Conservation (phyloP, 2,329 filamentous ascomycete genomes). For the Monosporascus ibericus region DNA sequence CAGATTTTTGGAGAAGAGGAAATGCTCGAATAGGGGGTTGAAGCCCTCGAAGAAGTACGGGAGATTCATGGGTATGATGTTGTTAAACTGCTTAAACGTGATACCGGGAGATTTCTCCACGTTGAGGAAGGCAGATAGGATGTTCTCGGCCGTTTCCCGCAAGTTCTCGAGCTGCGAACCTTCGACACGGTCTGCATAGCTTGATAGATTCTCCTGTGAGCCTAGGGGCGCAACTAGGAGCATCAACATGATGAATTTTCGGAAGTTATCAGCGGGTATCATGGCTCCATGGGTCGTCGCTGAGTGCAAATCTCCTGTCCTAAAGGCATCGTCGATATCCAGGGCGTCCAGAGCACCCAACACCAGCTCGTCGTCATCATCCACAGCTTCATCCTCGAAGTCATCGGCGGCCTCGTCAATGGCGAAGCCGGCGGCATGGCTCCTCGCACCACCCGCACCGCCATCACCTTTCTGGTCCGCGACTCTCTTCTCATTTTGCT, state of each 20-base stretch:
- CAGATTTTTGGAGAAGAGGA: conserved; percentile 67
- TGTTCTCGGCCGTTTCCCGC: conserved; percentile 54
- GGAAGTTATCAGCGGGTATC: conserved; percentile 68
- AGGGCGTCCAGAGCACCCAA: conserved; percentile 64
- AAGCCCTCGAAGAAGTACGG: conserved; percentile 64
- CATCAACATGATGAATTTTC: conserved; percentile 64
- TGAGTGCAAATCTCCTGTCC: conserved; percentile 38
- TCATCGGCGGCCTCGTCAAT: conserved; percentile 39
- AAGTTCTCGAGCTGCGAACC: conserved; percentile 53
- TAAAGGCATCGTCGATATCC: conserved; percentile 56
- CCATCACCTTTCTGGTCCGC: conserved; percentile 3
- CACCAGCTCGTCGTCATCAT: conserved; percentile 57
- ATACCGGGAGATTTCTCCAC: conserved; percentile 59
- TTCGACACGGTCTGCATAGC: conserved; percentile 50
- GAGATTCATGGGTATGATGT: conserved; percentile 51
- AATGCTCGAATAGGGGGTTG: conserved; percentile 65
- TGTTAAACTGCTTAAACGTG: conserved; percentile 54
- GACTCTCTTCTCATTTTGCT: conserved; percentile 5
- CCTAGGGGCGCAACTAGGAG: conserved; percentile 60
- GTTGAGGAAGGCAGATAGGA: conserved; percentile 60
- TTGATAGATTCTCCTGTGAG: conserved; percentile 58
- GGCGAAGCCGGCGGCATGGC: conserved; percentile 35
- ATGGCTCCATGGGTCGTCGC: conserved; percentile 55
- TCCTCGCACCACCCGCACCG: conserved; percentile 1
- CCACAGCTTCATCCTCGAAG: conserved; percentile 35